Percentiles rank a stretch among this genome's conserved stretches.
Conservation (phyloP, 169 alveolate species). For the Plasmodium reichenowi region DNA sequence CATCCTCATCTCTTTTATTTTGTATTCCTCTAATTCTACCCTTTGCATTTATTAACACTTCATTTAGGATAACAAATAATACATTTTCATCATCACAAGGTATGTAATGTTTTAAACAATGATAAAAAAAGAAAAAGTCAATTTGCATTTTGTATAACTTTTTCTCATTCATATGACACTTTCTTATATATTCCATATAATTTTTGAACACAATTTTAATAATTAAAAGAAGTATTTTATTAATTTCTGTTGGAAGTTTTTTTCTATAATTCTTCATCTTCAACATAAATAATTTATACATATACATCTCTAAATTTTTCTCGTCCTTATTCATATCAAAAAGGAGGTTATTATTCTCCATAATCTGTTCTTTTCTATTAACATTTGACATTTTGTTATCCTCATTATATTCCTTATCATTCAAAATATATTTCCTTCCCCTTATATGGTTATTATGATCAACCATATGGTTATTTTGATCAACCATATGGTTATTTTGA, state of each 20-base stretch:
- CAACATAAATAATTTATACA: constrained; percentile 56
- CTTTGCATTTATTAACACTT: constrained; percentile 55
- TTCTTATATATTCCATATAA: constrained; percentile 58
- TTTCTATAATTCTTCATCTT: constrained; percentile 74
- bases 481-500: no score
- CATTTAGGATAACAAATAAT: constrained; percentile 65
- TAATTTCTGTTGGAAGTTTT: constrained; percentile 19
- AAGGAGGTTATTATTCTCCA: not conserved
- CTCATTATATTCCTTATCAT: not conserved
- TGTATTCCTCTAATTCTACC: constrained; percentile 5
- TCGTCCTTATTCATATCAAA: not conserved
- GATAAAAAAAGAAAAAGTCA: constrained; percentile 55
- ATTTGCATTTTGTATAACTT: constrained; percentile 37
- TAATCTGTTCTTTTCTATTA: not conserved
- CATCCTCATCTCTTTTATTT: constrained; percentile 2
- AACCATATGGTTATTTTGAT: no score
- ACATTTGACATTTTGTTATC: not conserved
- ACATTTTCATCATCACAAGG: constrained; percentile 75
- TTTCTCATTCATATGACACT: constrained; percentile 42
- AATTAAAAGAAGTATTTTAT: constrained; percentile 44
- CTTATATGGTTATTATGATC: no score
- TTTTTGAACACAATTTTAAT: constrained; percentile 66
- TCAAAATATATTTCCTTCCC: no score
- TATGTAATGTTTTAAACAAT: constrained; percentile 52
- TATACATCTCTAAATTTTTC: constrained; percentile 68